Evolutionary conservation across 768 basidiomycete species (phyloP).

Genomic region (Plicaturopsis crispa): DNA sequence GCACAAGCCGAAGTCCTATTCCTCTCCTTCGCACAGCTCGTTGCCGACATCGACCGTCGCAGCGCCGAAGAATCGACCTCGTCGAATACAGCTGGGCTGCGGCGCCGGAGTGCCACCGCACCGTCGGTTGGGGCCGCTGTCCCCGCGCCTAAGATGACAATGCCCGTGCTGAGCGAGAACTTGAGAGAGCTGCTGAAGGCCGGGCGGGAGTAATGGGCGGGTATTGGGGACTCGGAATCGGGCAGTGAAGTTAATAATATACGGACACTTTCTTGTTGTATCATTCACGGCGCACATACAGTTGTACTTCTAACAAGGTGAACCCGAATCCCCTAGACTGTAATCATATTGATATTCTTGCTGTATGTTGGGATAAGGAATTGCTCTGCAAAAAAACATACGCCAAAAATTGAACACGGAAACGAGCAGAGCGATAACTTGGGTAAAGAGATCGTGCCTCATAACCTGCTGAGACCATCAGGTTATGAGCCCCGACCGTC

Average conservation of each 20-base stretch:
- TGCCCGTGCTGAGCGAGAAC: constrained; percentile 52
- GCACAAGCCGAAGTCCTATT: constrained; percentile 97
- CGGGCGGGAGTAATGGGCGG: constrained; percentile 21
- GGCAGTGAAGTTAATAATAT: too few relatives aligned
- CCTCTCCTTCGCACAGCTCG: constrained; percentile 81
- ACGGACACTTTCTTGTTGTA: not conserved
- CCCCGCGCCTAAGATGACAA: constrained; percentile 22
- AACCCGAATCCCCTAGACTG: too few relatives aligned
- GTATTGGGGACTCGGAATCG: not conserved
- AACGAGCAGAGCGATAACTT: too few relatives aligned
- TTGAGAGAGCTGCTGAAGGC: constrained; percentile 52
- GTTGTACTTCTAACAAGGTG: constrained; percentile 1
- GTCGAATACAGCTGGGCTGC: constrained; percentile 19
- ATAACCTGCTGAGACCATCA: too few relatives aligned
- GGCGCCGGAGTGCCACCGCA: constrained; percentile 23
- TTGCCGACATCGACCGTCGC: constrained; percentile 84
- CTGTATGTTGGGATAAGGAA: too few relatives aligned
- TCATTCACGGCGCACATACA: constrained; percentile 2
- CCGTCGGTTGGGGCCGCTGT: not conserved
- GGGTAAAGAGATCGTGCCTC: too few relatives aligned
- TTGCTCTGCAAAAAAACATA: too few relatives aligned
- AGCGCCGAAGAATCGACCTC: constrained; percentile 44
- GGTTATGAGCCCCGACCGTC: too few relatives aligned
- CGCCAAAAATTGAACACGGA: too few relatives aligned
- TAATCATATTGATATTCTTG: too few relatives aligned